Conservation (phyloP, 176 grass and related monocot genomes). For the Carex cristatella region DNA sequence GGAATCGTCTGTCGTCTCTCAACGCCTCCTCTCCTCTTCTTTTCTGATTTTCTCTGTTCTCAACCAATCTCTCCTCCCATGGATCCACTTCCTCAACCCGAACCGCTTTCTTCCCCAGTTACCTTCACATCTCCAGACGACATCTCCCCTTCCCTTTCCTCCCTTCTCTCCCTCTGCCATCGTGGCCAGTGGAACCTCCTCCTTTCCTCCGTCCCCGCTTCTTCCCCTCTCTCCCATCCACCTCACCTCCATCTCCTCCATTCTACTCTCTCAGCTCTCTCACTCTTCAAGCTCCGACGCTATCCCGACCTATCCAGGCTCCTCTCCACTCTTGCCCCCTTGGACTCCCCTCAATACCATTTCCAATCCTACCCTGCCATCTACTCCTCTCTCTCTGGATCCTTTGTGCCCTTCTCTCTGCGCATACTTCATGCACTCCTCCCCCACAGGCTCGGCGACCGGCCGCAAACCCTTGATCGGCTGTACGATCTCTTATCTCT, state of each 20-base stretch:
- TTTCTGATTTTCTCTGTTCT: background rate
- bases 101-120: constrained; percentile 15
- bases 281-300: constrained; percentile 81
- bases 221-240: constrained; percentile 43
- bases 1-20: background rate
- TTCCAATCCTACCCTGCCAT: constrained; percentile 34
- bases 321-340: constrained; percentile 59
- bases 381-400: constrained; percentile 28
- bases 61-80: background rate
- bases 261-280: constrained; percentile 61
- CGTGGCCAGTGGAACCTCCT: constrained; percentile 87
- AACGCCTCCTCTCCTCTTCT: background rate
- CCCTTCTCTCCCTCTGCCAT: constrained; percentile 56
- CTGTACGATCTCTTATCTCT: constrained; percentile 78
- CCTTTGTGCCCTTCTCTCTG: constrained; percentile 64
- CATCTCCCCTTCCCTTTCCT: constrained; percentile 39
- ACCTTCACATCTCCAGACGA: constrained; percentile 16
- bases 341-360: constrained; percentile 42
- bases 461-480: constrained; percentile 70
- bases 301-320: constrained; percentile 56
- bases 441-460: constrained; percentile 61
- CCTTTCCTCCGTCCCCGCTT: constrained; percentile 42
- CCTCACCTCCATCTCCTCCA: constrained; percentile 70
- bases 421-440: constrained; percentile 69
- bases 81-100: constrained; percentile 6